Base-by-base conservation (phyloP, 2,329 filamentous ascomycete species). In the Penicillium verrucosum region DNA sequence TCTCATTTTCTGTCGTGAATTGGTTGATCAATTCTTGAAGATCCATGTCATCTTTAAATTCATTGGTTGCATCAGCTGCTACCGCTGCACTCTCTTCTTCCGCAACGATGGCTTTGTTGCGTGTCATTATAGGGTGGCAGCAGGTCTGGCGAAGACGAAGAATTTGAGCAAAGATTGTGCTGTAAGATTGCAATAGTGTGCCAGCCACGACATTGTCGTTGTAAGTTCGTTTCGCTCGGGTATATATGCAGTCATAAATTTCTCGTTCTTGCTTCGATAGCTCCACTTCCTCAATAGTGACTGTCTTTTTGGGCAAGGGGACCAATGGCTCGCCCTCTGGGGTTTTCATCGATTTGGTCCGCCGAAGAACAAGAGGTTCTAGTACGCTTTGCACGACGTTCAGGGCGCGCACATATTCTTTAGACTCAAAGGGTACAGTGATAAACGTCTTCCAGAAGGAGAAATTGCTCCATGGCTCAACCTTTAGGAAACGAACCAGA, bases 371-470 rank as follows among this genome's bases (percentile, higher is more conserved):
- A n/a, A 99, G 78, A 8, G 94, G 94, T 70, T 99, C 94, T 5
- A 99, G 78, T 0, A 99, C 93, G 0, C 93, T 99, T 71, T 99
- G 94, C 1, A 99, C 94, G 2, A 99, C 94, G 70, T 97, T 94
- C 8, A 99, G 80, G 0, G 94, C 94, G 5, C 92, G 87, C 64
- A 97, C 85, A 70, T 96, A 97, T 61, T 99, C 89, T 64, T 94
- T 94, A 0, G 91, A 93, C 73, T 99, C 94, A 62, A 99, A 99
- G 0, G 94, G 94, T 1, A 96, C 88, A 0, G 94, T 99, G 69
- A 99, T 97, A 72, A 99, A 99, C 0, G 94, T 97, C 71, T 92
- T 92, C 94, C 94, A 99, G 76, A 96, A 99, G 0, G 92, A 96
- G 73, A 99, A 99, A 72, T 97, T 97, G 68, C 89, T 94, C 94